Evolutionary conservation across 1,139 yeast genomes (phyloP).

Genomic region (Starmera stellimalicola): DNA sequence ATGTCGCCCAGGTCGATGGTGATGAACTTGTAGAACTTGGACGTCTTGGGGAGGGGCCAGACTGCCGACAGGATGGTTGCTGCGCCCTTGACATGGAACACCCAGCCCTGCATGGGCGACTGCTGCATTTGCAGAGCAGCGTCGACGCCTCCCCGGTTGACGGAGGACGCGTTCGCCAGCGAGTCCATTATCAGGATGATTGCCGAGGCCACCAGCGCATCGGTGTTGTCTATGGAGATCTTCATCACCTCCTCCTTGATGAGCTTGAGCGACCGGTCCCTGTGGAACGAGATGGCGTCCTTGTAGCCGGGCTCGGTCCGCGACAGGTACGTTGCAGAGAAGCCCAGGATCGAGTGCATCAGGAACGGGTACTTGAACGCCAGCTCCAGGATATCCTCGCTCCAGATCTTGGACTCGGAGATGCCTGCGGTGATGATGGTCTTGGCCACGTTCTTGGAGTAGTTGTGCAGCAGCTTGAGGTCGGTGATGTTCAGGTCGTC

Average conservation of each 20-base stretch:
- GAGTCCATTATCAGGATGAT: slow-evolving; percentile 86
- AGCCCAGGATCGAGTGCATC: slow-evolving; percentile 86
- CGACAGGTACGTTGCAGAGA: slow-evolving; percentile 85
- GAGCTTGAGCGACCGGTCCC: slow-evolving; percentile 77
- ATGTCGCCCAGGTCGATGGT: slow-evolving; percentile 71
- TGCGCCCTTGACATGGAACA: slow-evolving; percentile 93
- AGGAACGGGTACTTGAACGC: slow-evolving; percentile 85
- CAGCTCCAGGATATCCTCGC: slow-evolving; percentile 73
- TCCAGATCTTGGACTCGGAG: slow-evolving; percentile 82
- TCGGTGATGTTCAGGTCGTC: slow-evolving; percentile 57
- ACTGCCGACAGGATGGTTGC: slow-evolving; percentile 92
- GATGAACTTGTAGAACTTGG: slow-evolving; percentile 64
- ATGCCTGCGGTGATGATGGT: slow-evolving; percentile 90
- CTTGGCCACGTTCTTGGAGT: slow-evolving; percentile 73
- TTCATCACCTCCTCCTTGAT: slow-evolving; percentile 79
- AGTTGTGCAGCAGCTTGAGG: slow-evolving; percentile 75
- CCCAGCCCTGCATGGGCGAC: slow-evolving; percentile 97
- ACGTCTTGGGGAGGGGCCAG: slow-evolving; percentile 81
- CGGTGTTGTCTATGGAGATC: slow-evolving; percentile 78
- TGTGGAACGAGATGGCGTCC: slow-evolving; percentile 75
- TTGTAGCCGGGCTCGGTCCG: slow-evolving; percentile 70
- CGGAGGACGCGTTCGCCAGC: slow-evolving; percentile 81
- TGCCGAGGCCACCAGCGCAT: slow-evolving; percentile 89
- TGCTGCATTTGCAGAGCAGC: too few species aligned
- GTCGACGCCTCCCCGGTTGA: slow-evolving; percentile 40